These are phyloP conservation scores for Rosa rugosa DNA, from an alignment of 306 rosid genomes.

Conservation along the genomic window DNA sequence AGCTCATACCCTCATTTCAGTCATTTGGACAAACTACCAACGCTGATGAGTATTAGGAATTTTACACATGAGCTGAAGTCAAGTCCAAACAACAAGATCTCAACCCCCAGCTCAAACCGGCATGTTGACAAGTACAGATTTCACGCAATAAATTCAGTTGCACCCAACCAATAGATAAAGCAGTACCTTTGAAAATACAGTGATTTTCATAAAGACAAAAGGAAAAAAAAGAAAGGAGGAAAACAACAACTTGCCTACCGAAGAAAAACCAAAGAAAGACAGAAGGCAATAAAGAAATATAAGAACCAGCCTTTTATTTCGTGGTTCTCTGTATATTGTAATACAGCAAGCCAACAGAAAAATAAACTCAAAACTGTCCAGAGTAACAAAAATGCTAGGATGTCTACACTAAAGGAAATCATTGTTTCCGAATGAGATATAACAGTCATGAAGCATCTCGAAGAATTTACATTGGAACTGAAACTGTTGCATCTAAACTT, in stretches of 20 bases:
- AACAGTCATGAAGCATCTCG: slow-evolving; percentile 27
- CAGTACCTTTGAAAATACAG: neutral
- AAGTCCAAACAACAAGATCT: neutral
- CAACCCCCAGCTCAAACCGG: neutral
- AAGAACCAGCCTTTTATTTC: neutral
- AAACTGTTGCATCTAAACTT: slow-evolving; percentile 31
- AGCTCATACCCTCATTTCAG: neutral
- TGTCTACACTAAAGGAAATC: slow-evolving; percentile 19
- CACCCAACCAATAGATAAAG: neutral
- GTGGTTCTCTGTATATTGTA: neutral
- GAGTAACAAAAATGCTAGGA: neutral
- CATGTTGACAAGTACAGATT: neutral
- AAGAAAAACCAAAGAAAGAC: neutral
- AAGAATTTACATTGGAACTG: slow-evolving; percentile 37
- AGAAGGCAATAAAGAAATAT: neutral
- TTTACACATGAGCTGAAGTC: neutral
- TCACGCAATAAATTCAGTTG: neutral
- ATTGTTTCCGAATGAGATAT: neutral
- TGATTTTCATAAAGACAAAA: neutral
- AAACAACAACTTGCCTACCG: neutral
- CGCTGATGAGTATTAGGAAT: neutral
- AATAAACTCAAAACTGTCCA: neutral
- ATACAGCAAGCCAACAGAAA: neutral
- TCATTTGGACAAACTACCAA: neutral
- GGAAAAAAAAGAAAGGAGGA: neutral